Evolutionary conservation across 495 filamentous ascomycete species (phyloP).

Genomic region (Hypomontagnella submonticulosa): DNA sequence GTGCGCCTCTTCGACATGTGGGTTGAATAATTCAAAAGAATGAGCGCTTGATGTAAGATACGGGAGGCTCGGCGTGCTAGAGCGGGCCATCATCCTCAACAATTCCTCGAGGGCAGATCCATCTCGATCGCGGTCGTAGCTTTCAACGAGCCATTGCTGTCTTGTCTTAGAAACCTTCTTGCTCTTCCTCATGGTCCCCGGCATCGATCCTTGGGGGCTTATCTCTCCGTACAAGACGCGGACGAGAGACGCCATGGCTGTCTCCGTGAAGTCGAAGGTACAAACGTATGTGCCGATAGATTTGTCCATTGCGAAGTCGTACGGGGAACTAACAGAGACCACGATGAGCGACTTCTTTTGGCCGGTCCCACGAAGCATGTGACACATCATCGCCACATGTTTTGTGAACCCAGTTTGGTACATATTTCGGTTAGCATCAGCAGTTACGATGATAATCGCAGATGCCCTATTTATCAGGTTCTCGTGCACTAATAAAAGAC

Average conservation of each 20-base stretch:
- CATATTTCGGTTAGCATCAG: conserved; percentile 88
- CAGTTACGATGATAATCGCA: conserved; percentile 86
- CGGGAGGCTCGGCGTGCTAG: conserved; percentile 66
- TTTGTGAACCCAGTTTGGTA: conserved; percentile 94
- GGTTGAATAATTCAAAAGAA: conserved; percentile 76
- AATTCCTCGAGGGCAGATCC: conserved; percentile 73
- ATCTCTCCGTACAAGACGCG: conserved; percentile 84
- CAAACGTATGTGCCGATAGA: conserved; percentile 89
- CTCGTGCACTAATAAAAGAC: conserved; percentile 72
- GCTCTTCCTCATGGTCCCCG: conserved; percentile 83
- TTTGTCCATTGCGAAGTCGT: conserved; percentile 93
- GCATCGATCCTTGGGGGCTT: conserved; percentile 74
- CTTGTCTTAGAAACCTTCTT: conserved; percentile 82
- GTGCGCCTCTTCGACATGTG: conserved; percentile 78
- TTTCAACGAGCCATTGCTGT: conserved; percentile 91
- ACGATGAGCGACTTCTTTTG: conserved; percentile 81
- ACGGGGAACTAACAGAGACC: conserved; percentile 90
- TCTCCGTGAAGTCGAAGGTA: conserved; percentile 94
- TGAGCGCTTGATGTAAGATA: conserved; percentile 75
- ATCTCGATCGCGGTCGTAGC: conserved; percentile 82
- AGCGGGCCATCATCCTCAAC: conserved; percentile 69
- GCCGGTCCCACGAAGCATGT: conserved; percentile 63
- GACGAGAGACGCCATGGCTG: conserved; percentile 82
- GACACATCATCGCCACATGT: conserved; percentile 92
- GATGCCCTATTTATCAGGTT: conserved; percentile 87